Base-by-base conservation (phyloP, 305 asterid genomes). In the Fraxinus platypoda region DNA sequence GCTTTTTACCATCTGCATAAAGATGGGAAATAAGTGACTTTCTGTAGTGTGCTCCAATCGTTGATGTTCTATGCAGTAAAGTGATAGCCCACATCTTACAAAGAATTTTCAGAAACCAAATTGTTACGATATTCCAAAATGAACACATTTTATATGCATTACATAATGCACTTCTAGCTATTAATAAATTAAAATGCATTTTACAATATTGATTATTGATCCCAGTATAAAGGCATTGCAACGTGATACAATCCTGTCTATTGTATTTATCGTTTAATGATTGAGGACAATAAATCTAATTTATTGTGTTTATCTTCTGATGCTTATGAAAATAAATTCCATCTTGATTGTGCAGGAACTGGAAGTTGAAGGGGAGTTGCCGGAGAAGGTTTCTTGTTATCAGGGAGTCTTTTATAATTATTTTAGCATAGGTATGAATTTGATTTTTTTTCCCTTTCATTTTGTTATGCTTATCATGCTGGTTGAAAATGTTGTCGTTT, bases 401-500 rank as follows among this genome's bases (percentile, higher is more conserved):
- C 92, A 94, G 81, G 99, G 99, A 83, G 98, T 94, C 57, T 92
- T 91, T 83, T 96, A 96, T 88, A 96, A 96, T 87, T 96, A 96
- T 85, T 96, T 96, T 87, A 96, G 99, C 93, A 93, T 96, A 90
- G 99, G 97, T 95, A 83, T 81, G 90, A 64, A 71, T 80, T 57
- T 59, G 7, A 12, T 1, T 30, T 30, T 12, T 1, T 11, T 28
- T 28, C 73, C 41, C 30, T 28, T 7, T 25, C 70, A 72, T 28
- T 74, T 19, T 78, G 12, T 13, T 30, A 30, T 85, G 49, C 72
- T 15, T 70, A 66, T 71, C n/a, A 8, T 43, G 71, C 57, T 77
- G 76, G 73, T 68, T 83, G 66, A 87, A 46, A 46, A 52, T 26
- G 9, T 28, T 59, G 33, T 1, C 28, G 21, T 64, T 46, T 80